Evolutionary conservation across 108 stramenopile species (phyloP).

Genomic region (Nitzschia inconspicua): DNA sequence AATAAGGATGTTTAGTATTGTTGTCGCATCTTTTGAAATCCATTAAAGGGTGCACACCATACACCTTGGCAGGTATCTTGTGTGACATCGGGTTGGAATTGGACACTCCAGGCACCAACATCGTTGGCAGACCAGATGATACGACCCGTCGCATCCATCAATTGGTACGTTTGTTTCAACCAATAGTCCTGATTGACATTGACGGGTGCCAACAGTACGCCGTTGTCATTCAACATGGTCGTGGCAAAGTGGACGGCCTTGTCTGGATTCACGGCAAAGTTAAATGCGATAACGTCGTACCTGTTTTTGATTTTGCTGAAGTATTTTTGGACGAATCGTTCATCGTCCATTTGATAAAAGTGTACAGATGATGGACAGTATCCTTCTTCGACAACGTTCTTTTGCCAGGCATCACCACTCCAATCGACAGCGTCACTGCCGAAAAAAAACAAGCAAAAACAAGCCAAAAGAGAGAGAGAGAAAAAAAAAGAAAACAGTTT

Average conservation of each 20-base stretch:
- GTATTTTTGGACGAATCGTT: slow-evolving; percentile 53
- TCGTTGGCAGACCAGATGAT: slow-evolving; percentile 57
- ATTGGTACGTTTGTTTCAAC: slow-evolving; percentile 74
- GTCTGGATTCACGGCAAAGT: slow-evolving; percentile 78
- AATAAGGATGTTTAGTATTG: too few species aligned
- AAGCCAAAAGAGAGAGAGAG: too few species aligned
- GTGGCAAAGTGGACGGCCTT: slow-evolving; percentile 64
- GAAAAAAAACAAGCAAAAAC: too few species aligned
- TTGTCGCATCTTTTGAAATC: slow-evolving; percentile 57
- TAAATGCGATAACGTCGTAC: slow-evolving; percentile 75
- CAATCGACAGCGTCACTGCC: slow-evolving; percentile 85
- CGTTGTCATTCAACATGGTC: slow-evolving; percentile 48
- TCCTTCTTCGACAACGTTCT: slow-evolving; percentile 62
- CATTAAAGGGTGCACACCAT: slow-evolving; percentile 86
- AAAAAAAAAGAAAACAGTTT: too few species aligned
- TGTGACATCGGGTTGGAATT: slow-evolving; percentile 89
- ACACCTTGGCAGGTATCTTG: slow-evolving; percentile 81
- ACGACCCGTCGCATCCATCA: slow-evolving; percentile 48
- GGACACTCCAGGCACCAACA: slow-evolving; percentile 88
- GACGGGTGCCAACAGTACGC: slow-evolving; percentile 70
- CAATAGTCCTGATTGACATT: slow-evolving; percentile 80
- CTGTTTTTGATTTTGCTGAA: slow-evolving; percentile 10
- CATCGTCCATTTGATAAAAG: slow-evolving; percentile 80
- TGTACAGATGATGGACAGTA: slow-evolving; percentile 50
- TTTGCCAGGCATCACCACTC: slow-evolving; percentile 71